Conservation (phyloP, 495 filamentous ascomycete species). For the Daldinia caldariorum region DNA sequence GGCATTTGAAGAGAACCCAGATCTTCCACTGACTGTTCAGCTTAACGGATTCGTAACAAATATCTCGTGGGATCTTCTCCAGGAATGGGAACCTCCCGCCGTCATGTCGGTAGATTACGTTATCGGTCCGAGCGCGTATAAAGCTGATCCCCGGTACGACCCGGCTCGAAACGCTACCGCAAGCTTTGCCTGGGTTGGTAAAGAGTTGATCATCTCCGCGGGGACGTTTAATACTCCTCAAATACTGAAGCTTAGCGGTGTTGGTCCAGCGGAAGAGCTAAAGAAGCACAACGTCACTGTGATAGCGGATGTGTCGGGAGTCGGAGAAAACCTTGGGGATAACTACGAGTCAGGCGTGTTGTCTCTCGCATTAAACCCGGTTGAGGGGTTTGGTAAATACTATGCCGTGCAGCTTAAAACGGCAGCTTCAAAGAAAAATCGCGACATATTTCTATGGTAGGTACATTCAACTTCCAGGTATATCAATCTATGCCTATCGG, state of each 20-base stretch:
- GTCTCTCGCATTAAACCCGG: conserved; percentile 35
- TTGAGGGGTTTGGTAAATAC: conserved; percentile 25
- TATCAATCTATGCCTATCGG: not conserved
- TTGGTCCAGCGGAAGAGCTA: conserved; percentile 62
- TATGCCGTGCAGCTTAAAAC: conserved; percentile 48
- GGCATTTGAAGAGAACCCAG: conserved; percentile 45
- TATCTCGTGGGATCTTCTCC: conserved; percentile 48
- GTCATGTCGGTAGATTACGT: conserved; percentile 55
- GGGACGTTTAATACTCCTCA: conserved; percentile 68
- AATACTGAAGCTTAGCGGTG: conserved; percentile 65
- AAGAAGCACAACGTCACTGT: conserved; percentile 59
- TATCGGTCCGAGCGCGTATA: conserved; percentile 51
- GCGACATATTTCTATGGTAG: conserved; percentile 42
- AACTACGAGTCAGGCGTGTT: conserved; percentile 56
- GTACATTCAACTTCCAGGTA: conserved; percentile 1
- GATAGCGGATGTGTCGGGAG: conserved; percentile 60
- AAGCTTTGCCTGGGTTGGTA: conserved; percentile 38
- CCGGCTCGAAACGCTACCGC: conserved; percentile 37
- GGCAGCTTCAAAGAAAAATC: conserved; percentile 34
- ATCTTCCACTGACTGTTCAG: conserved; percentile 50
- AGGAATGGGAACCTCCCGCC: conserved; percentile 35
- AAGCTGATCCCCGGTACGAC: conserved; percentile 53
- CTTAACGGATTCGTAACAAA: conserved; percentile 53
- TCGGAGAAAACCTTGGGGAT: conserved; percentile 66
- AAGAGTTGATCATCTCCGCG: conserved; percentile 63